phyloP scores from a whole-genome alignment of 2,329 filamentous ascomycete genomes.

The Phoma sp. region DNA sequence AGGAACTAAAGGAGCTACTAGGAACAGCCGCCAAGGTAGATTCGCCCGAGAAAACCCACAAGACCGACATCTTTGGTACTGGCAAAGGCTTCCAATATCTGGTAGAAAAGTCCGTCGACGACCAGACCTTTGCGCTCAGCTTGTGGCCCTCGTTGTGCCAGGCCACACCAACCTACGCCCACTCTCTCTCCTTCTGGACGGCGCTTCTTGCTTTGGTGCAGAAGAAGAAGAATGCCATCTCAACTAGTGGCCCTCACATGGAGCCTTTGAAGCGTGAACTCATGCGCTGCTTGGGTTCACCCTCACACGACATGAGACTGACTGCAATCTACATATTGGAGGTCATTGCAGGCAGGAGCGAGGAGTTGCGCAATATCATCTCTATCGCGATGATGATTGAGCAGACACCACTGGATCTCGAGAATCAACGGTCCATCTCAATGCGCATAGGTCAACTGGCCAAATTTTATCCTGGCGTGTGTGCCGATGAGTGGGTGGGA shows the following conservation, averaged over 20 bases:
- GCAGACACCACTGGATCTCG: slow-evolving; percentile 76
- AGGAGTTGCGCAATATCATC: slow-evolving; percentile 61
- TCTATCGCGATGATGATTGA: slow-evolving; percentile 79
- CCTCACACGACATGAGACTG: slow-evolving; percentile 77
- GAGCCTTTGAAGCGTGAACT: slow-evolving; percentile 70
- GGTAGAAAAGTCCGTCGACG: slow-evolving; percentile 61
- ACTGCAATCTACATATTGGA: slow-evolving; percentile 76
- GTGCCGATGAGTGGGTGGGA: slow-evolving; percentile 69
- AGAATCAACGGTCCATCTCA: slow-evolving; percentile 77
- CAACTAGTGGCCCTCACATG: slow-evolving; percentile 62
- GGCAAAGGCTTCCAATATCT: slow-evolving; percentile 79
- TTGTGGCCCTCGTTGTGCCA: slow-evolving; percentile 72
- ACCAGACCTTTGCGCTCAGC: slow-evolving; percentile 58
- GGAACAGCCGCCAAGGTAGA: slow-evolving; percentile 21
- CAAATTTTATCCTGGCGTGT: slow-evolving; percentile 66
- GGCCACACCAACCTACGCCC: slow-evolving; percentile 71
- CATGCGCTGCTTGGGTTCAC: slow-evolving; percentile 75
- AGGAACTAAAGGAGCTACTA: slow-evolving; percentile 33
- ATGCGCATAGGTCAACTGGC: slow-evolving; percentile 86
- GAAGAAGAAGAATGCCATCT: slow-evolving; percentile 64
- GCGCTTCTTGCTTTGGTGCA: slow-evolving; percentile 64
- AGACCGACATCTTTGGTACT: slow-evolving; percentile 66
- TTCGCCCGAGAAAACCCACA: background rate
- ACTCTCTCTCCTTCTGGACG: slow-evolving; percentile 51
- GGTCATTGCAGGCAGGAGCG: slow-evolving; percentile 59